Evolutionary conservation across 257 asterid species (phyloP).

Genomic region (Penstemon eatonii): DNA sequence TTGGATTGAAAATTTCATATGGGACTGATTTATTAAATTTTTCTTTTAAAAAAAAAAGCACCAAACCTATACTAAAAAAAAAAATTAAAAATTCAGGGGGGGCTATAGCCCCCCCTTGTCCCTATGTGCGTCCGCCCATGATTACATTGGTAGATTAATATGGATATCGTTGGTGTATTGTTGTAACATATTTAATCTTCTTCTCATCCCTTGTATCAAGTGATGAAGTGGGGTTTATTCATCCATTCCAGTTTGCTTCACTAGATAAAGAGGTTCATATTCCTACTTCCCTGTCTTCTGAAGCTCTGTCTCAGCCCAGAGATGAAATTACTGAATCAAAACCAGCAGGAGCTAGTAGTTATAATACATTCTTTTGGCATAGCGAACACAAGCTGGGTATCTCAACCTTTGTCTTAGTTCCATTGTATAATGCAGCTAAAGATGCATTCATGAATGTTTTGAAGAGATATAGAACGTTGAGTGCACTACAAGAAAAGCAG

Average conservation of each 20-base stretch:
- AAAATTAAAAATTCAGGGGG: no score
- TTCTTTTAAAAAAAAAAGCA: no score
- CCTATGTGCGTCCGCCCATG: no score
- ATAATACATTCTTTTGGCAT: constrained; percentile 56
- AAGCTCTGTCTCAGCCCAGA: constrained; percentile 20
- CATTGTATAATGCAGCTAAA: constrained; percentile 63
- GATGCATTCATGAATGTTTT: constrained; percentile 64
- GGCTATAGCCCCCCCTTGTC: no score
- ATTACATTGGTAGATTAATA: constrained; percentile 4
- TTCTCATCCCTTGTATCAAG: constrained; percentile 37
- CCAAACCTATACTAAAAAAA: no score
- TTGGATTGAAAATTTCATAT: no score
- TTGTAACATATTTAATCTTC: constrained; percentile 5
- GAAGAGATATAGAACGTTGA: constrained; percentile 40
- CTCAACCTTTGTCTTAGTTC: constrained; percentile 59
- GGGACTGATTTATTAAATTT: no score
- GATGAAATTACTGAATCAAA: constrained; percentile 28
- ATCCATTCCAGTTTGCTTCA: constrained; percentile 72
- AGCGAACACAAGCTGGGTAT: constrained; percentile 79
- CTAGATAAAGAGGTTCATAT: constrained; percentile 42
- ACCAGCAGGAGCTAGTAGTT: constrained; percentile 26
- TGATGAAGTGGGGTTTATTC: constrained; percentile 91
- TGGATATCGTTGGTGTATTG: background rate
- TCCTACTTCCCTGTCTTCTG: constrained; percentile 1
- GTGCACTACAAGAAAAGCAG: no score